Percentiles rank a stretch among this genome's conserved stretches.
phyloP scores from a whole-genome alignment of 306 rosid species.

The Ormosia semicastrata region DNA sequence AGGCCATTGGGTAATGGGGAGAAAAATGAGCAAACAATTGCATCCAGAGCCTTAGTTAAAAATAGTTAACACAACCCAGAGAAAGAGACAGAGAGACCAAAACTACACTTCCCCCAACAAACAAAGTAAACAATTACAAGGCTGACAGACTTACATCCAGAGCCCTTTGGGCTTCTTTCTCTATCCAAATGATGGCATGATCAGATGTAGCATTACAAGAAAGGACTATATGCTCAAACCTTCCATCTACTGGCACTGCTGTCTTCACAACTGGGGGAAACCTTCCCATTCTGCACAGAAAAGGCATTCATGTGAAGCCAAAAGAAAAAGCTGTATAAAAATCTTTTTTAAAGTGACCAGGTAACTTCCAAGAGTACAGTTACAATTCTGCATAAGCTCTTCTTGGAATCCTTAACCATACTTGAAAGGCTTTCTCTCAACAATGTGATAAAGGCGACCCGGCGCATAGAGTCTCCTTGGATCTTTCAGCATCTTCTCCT shows the following conservation, averaged over 20 bases:
- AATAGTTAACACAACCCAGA: background rate
- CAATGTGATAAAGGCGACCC: conserved; percentile 92
- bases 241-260: conserved; percentile 96
- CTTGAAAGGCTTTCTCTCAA: conserved; percentile 93
- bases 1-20: background rate
- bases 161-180: conserved; percentile 84
- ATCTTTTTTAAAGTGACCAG: background rate
- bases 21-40: background rate
- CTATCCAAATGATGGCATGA: conserved; percentile 94
- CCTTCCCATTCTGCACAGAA: conserved; percentile 67
- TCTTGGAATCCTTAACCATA: conserved; percentile 28
- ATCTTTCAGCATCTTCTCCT: conserved; percentile 87
- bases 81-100: background rate
- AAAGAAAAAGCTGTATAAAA: background rate
- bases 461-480: conserved; percentile 99
- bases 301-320: conserved; percentile 1
- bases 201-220: conserved; percentile 95
- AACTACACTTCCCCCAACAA: background rate
- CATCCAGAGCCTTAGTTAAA: background rate
- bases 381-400: conserved; percentile 1
- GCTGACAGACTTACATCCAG: conserved; percentile 57
- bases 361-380: background rate
- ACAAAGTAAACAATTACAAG: background rate
- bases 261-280: conserved; percentile 90
- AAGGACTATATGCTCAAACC: conserved; percentile 93